Evolutionary conservation across 352 stramenopile species (phyloP), one percentile per base, ranked within the genome.

Genomic region (Globisporangium heterothallicum): DNA sequence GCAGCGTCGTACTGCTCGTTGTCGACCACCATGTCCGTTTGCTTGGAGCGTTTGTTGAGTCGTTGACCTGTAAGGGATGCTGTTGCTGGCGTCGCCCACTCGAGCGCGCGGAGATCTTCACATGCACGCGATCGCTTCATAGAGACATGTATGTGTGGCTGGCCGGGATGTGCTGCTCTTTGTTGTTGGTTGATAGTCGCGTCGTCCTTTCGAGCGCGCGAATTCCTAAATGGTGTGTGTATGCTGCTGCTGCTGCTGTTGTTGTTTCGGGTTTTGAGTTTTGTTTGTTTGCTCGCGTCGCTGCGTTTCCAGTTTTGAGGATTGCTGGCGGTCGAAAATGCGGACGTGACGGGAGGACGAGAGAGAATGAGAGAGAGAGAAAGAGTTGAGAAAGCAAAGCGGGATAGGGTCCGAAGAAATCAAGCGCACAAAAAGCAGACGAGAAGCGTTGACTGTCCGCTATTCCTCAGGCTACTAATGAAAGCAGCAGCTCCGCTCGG

Each of bases 111-210:
- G 32, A 87, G 68, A 52, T 87, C 73, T 54, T 85, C 71, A 54
- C 70, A 85, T n/a, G 76, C 76, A 45, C 76, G 73, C 26, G 76
- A 87, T 64, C 76, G 69, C 59, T 87, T 87, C 76, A 87, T 84
- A 22, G 34, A 48, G 24, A 26, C 53, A 59, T 59, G 41, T 24
- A 59, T n/a, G 25, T 13, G 40, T 29, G 42, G 16, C 43, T 60
- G 19, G 14, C 30, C 34, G 9, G 24, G 9, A 32, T 42, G 42
- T 14, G 43, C 22, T 12, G 29, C 45, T 42, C 44, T 56, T 16
- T n/a, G 24, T n/a, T 36, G 44, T 34, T 56, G 21, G 18, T 26
- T 36, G 22, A 10, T 19, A 40, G 9, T 27, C 21, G 18, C 50
- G 46, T 66, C 59, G 29, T 60, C 48, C 22, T 45, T 34, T 22